phyloP scores from a whole-genome alignment of 345 rosid genomes.

The Populus pruinosa region DNA sequence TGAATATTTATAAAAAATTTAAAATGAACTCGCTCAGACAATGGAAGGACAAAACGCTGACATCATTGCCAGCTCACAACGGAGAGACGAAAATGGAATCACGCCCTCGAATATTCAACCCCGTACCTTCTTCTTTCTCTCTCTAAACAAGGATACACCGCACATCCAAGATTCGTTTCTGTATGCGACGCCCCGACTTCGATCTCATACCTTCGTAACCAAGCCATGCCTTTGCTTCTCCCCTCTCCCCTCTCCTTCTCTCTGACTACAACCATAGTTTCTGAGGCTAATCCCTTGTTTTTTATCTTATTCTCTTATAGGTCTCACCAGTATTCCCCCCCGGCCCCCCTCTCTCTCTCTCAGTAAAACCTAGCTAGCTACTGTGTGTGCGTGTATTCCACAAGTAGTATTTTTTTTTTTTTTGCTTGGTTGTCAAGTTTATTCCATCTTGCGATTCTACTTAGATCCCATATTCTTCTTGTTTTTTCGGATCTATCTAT shows the following conservation, averaged over 20 bases:
- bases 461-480: constrained; percentile 60
- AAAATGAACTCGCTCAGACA: background rate
- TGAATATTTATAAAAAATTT: too few relatives aligned
- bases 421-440: constrained; percentile 25
- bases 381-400: background rate
- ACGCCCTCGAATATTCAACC: constrained; percentile 43
- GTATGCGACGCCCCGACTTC: constrained; percentile 86
- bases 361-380: background rate
- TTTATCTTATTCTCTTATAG: background rate
- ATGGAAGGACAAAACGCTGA: constrained; percentile 4
- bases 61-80: constrained; percentile 37
- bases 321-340: too few relatives aligned
- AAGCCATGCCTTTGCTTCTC: background rate
- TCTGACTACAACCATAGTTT: background rate
- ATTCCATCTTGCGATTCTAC: constrained; percentile 61
- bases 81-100: constrained; percentile 43
- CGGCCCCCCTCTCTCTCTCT: background rate
- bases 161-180: constrained; percentile 49
- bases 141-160: background rate
- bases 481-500: constrained; percentile 43
- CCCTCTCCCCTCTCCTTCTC: background rate
- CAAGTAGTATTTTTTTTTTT: background rate
- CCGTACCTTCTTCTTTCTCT: constrained; percentile 5
- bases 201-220: constrained; percentile 7
- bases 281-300: background rate